phyloP scores from a whole-genome alignment of 208 protist species.

The Trichomonas tenax region DNA sequence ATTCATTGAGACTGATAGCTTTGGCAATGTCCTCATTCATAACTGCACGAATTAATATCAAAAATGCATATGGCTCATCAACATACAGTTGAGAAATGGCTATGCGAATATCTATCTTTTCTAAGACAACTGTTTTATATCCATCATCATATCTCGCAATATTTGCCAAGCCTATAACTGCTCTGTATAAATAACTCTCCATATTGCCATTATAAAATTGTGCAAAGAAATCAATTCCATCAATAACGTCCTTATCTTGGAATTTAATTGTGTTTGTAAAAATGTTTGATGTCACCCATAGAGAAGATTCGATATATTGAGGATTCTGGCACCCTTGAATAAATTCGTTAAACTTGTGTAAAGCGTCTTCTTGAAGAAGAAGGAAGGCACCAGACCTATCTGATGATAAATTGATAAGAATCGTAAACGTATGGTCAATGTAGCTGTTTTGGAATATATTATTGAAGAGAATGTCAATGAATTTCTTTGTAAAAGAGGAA shows the following conservation, averaged over 20 bases:
- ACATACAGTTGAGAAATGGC: background rate
- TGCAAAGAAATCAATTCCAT: background rate
- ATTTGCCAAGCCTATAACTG: background rate
- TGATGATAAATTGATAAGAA: background rate
- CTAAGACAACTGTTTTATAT: background rate
- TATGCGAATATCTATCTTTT: background rate
- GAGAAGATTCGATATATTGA: background rate
- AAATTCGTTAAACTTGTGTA: background rate
- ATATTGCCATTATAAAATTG: background rate
- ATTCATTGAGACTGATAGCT: background rate
- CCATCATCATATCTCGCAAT: background rate
- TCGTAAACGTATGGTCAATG: background rate
- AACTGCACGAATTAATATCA: background rate
- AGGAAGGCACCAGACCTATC: background rate
- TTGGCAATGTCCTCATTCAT: background rate
- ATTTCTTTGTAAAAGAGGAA: background rate
- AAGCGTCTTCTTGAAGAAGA: background rate
- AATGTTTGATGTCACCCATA: background rate
- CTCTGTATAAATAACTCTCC: background rate
- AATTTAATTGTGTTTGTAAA: background rate
- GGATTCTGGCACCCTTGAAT: background rate
- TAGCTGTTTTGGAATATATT: background rate
- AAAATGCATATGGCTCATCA: background rate
- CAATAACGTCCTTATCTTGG: background rate
- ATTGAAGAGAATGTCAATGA: background rate